phyloP scores from a whole-genome alignment of 1,139 yeast genomes.

The Debaryomycetaceae sp. region DNA sequence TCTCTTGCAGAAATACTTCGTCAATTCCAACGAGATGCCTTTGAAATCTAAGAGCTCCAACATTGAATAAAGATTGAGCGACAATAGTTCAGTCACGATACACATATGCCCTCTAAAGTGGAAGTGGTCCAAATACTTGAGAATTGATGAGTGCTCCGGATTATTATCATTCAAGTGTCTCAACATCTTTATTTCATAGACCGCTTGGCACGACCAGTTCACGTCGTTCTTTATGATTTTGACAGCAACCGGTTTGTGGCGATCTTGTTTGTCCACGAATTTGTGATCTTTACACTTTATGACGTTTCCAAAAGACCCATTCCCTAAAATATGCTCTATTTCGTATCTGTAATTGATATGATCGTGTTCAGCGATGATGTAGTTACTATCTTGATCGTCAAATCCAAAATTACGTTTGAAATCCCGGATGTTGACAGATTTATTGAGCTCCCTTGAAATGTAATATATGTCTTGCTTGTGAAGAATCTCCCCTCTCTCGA shows the following conservation, averaged over 20 bases:
- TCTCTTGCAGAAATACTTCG: slow-evolving; percentile 51
- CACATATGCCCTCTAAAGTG: slow-evolving; percentile 82
- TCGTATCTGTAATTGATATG: slow-evolving; percentile 78
- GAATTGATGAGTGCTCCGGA: slow-evolving; percentile 30
- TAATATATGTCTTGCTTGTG: slow-evolving; percentile 39
- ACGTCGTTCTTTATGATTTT: slow-evolving; percentile 75
- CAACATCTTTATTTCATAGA: slow-evolving; percentile 70
- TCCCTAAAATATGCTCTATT: slow-evolving; percentile 58
- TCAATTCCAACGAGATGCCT: slow-evolving; percentile 56
- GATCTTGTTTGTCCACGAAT: slow-evolving; percentile 19
- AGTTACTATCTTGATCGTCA: slow-evolving; percentile 69
- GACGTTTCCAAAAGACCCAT: slow-evolving; percentile 85
- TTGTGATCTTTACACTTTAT: slow-evolving; percentile 69
- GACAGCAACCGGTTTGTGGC: slow-evolving; percentile 53
- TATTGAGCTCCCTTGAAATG: slow-evolving; percentile 19
- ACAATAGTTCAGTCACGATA: slow-evolving; percentile 69
- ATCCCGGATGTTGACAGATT: slow-evolving; percentile 41
- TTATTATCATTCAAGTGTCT: slow-evolving; percentile 35
- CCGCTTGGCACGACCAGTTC: slow-evolving; percentile 74
- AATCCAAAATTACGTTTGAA: slow-evolving; percentile 59
- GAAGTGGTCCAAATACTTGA: slow-evolving; percentile 66
- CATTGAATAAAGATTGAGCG: slow-evolving; percentile 65
- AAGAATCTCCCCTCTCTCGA: slow-evolving; percentile 53
- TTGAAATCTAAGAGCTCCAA: slow-evolving; percentile 55
- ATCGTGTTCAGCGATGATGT: slow-evolving; percentile 54